phyloP scores from a whole-genome alignment of 768 basidiomycete species.

The Boletellus ananiceps region DNA sequence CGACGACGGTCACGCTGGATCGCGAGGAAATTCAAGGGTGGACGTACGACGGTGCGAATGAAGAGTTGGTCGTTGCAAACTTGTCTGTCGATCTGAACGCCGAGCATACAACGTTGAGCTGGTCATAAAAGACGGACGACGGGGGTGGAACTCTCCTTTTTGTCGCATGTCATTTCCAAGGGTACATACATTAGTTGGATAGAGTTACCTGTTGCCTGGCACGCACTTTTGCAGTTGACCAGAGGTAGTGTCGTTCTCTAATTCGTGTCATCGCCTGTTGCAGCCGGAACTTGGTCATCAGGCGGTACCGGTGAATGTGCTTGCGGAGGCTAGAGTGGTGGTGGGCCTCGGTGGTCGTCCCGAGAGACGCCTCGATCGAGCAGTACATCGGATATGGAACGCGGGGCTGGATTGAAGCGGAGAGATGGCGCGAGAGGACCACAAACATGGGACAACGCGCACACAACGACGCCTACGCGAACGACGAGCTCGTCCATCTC shows the following conservation, averaged over 20 bases:
- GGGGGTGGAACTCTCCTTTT: not conserved
- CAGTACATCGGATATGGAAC: too few species aligned
- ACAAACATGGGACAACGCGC: not conserved
- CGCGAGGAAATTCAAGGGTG: slow-evolving; percentile 33
- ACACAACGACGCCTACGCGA: too few species aligned
- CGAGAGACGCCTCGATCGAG: too few species aligned
- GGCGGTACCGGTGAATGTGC: too few species aligned
- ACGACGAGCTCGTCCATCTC: not conserved
- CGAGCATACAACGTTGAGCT: slow-evolving; percentile 29
- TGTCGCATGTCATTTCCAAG: not conserved
- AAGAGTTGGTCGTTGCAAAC: slow-evolving; percentile 39
- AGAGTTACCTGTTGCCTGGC: too few species aligned
- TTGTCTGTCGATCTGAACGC: slow-evolving; percentile 43
- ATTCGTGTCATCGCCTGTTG: too few species aligned
- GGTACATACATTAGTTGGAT: not conserved
- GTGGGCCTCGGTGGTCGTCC: too few species aligned
- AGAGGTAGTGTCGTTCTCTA: too few species aligned
- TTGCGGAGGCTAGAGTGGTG: too few species aligned
- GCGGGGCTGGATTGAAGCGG: not conserved
- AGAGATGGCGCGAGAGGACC: not conserved
- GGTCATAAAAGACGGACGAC: slow-evolving; percentile 21
- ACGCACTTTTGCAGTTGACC: too few species aligned
- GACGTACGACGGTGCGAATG: slow-evolving; percentile 36
- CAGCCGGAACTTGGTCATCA: too few species aligned
- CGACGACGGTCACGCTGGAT: slow-evolving; percentile 38